Conservation (phyloP, 345 rosid species). For the Ceriops tagal region DNA sequence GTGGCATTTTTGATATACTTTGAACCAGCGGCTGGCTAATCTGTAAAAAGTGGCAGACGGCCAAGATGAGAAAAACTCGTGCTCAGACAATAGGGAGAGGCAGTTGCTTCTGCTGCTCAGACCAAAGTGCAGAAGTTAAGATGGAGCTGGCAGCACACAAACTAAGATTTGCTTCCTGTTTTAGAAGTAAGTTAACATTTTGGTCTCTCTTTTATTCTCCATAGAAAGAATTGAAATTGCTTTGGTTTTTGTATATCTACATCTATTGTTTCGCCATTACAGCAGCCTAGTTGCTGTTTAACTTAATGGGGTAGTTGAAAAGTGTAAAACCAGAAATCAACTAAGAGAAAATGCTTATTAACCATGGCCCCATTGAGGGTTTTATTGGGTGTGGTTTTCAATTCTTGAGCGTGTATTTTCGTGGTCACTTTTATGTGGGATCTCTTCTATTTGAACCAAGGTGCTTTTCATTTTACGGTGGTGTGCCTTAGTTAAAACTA, state of each 20-base stretch:
- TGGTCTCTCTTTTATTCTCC: conserved; percentile 2
- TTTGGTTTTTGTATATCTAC: background rate
- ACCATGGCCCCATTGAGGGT: conserved; percentile 11
- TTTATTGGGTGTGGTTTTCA: conserved; percentile 17
- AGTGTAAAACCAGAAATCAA: background rate
- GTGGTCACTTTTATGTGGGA: conserved; percentile 3
- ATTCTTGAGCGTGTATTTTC: background rate
- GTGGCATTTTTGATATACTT: conserved; percentile 15
- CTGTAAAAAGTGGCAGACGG: background rate
- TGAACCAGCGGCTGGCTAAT: conserved; percentile 7
- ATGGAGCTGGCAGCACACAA: conserved; percentile 38
- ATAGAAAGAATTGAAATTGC: background rate
- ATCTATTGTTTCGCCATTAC: conserved; percentile 5
- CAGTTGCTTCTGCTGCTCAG: background rate
- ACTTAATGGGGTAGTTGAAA: conserved; percentile 1
- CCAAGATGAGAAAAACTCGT: conserved; percentile 21
- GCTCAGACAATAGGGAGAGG: background rate
- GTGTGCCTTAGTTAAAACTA: background rate
- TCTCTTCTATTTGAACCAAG: conserved; percentile 9
- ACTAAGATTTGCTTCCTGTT: conserved; percentile 22
- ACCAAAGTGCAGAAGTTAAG: background rate
- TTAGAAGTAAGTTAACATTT: conserved; percentile 22
- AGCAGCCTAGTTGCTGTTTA: conserved; percentile 17
- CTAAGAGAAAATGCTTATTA: conserved; percentile 16
- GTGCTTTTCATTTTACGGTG: background rate